Evolutionary conservation across 805 yeast species (phyloP).

Genomic region (Schwanniomyces sp.): DNA sequence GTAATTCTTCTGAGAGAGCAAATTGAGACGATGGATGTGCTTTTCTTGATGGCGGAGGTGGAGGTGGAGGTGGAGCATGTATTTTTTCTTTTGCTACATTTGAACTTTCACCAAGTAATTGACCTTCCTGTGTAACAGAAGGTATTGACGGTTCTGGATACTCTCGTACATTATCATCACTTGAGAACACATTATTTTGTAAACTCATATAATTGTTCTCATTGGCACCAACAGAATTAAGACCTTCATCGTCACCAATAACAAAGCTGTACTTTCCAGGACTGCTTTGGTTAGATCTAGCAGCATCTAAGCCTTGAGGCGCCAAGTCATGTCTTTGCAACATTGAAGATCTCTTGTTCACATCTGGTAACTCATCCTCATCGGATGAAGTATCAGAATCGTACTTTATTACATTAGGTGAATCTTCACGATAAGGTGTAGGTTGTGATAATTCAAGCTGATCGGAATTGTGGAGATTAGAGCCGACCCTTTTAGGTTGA

Average conservation of each 20-base stretch:
- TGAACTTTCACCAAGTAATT: constrained; percentile 7
- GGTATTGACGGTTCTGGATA: not conserved
- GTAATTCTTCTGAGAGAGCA: constrained; percentile 13
- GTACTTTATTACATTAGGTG: constrained; percentile 39
- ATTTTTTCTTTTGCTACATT: constrained; percentile 4
- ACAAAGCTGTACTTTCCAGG: constrained; percentile 37
- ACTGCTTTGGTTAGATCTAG: constrained; percentile 18
- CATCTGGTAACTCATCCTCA: constrained; percentile 19
- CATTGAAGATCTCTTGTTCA: constrained; percentile 29
- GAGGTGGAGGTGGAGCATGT: constrained; percentile 44
- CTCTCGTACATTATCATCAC: not conserved
- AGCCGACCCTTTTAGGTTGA: not conserved
- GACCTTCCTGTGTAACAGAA: constrained; percentile 3
- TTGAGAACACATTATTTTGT: constrained; percentile 1
- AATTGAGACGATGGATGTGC: constrained; percentile 20
- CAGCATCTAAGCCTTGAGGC: constrained; percentile 1
- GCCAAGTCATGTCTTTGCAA: constrained; percentile 33
- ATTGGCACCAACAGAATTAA: constrained; percentile 24
- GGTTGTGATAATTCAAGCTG: not conserved
- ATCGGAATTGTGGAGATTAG: not conserved
- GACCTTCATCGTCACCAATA: constrained; percentile 37
- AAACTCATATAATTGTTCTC: constrained; percentile 12
- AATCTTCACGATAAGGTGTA: constrained; percentile 11
- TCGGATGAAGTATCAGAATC: constrained; percentile 27
- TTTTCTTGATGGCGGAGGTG: constrained; percentile 60